Evolutionary conservation across 225 moss, liverwort and hornwort species (phyloP).

Genomic region (Pleurozium schreberi): DNA sequence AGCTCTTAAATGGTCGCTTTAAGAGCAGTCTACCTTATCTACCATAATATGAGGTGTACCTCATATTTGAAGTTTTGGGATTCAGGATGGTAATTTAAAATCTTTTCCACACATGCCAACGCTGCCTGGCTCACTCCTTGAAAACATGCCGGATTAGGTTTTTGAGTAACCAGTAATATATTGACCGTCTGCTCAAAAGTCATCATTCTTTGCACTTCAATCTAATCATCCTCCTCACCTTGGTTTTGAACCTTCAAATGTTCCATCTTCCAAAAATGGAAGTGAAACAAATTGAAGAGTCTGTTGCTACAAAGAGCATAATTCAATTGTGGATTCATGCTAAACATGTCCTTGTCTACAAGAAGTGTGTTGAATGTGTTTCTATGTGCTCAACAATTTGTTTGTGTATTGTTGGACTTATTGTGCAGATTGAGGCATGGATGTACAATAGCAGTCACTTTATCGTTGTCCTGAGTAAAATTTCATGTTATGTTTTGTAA

Average conservation of each 20-base stretch:
- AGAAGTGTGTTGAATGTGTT: not conserved
- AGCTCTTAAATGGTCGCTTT: no score
- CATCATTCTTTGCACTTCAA: not conserved
- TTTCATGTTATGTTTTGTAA: no score
- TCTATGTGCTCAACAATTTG: not conserved
- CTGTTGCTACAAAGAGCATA: not conserved
- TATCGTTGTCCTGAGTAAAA: not conserved
- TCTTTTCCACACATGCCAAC: not conserved
- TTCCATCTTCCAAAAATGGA: not conserved
- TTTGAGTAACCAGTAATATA: no score
- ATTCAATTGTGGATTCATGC: not conserved
- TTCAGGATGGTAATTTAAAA: not conserved
- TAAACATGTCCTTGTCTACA: not conserved
- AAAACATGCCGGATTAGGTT: not conserved
- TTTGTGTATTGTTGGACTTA: not conserved
- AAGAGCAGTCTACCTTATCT: no score
- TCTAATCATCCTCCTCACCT: not conserved
- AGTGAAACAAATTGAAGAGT: not conserved
- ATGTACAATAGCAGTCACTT: not conserved
- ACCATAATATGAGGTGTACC: no score
- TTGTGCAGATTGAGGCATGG: no score
- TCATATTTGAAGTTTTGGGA: no score
- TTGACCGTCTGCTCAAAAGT: not conserved
- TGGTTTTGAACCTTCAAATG: not conserved
- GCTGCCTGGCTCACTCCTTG: not conserved